A percentile compares a stretch with the other conserved stretches of the same genome.
These are phyloP conservation scores for Nitzschia palea DNA, from an alignment of 108 stramenopile species.

Conservation along the genomic window DNA sequence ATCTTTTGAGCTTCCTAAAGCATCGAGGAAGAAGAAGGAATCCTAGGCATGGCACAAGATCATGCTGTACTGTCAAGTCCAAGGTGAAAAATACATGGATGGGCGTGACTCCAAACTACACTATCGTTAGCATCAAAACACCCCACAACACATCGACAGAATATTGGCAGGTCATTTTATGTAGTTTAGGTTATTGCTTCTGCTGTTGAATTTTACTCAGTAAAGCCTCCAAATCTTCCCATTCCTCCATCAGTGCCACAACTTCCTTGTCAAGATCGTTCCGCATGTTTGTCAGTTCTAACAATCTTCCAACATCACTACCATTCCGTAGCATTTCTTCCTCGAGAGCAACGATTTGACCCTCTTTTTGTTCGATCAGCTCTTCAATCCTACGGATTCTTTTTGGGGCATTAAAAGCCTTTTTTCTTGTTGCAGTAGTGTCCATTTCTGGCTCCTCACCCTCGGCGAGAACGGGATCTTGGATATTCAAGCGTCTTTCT, in stretches of 20 bases:
- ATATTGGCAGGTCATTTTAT: no score
- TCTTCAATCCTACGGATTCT: slow-evolving; percentile 74
- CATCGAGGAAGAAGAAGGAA: no score
- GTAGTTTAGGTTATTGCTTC: no score
- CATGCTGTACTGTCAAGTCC: no score
- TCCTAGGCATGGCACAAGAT: no score
- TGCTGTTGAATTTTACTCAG: slow-evolving; percentile 38
- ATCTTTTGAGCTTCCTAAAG: slow-evolving; percentile 81
- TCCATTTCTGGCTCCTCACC: slow-evolving; percentile 21
- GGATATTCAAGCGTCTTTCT: neutral
- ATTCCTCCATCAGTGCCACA: slow-evolving; percentile 70
- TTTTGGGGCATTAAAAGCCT: slow-evolving; percentile 83
- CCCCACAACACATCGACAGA: no score
- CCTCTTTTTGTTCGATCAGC: slow-evolving; percentile 70
- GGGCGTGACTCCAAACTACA: no score
- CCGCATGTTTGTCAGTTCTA: slow-evolving; percentile 60
- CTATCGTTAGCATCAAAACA: no score
- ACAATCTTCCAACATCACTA: slow-evolving; percentile 69
- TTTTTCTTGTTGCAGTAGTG: slow-evolving; percentile 49
- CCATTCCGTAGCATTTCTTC: slow-evolving; percentile 78
- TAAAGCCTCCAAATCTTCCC: slow-evolving; percentile 76
- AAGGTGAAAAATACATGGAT: no score
- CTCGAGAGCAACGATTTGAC: slow-evolving; percentile 63
- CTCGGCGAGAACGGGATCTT: neutral
- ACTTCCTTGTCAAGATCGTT: slow-evolving; percentile 52